A percentile compares a stretch with the other conserved stretches of the same genome.
phyloP scores from a whole-genome alignment of 345 rosid species.

The Erodium maritimum region DNA sequence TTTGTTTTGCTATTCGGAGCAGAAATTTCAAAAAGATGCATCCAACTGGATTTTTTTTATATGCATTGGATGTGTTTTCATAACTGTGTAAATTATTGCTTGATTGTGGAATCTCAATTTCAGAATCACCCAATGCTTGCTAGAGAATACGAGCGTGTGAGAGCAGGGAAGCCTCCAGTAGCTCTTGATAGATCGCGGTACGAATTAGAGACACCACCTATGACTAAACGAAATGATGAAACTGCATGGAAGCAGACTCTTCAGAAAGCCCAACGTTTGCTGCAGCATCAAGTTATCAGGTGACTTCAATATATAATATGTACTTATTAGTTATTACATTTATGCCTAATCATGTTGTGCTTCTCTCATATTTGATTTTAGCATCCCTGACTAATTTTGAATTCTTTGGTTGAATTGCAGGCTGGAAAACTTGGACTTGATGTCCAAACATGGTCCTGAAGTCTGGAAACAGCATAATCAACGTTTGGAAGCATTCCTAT shows the following conservation, averaged over 20 bases:
- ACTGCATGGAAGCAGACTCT: slow-evolving; percentile 78
- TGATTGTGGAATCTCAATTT: slow-evolving; percentile 13
- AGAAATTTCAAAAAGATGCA: not conserved
- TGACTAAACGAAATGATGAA: slow-evolving; percentile 64
- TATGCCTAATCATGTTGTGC: not conserved
- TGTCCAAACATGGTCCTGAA: slow-evolving; percentile 75
- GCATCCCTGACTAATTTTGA: not conserved
- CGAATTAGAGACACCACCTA: slow-evolving; percentile 53
- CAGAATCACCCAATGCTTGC: slow-evolving; percentile 81
- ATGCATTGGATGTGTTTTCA: not conserved
- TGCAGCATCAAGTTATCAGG: slow-evolving; percentile 76
- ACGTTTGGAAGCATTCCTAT: slow-evolving; percentile 48
- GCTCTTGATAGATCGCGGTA: slow-evolving; percentile 65
- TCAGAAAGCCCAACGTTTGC: slow-evolving; percentile 67
- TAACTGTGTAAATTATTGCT: not conserved
- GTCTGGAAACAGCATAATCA: slow-evolving; percentile 74
- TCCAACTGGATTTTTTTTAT: not conserved
- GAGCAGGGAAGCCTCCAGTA: slow-evolving; percentile 84
- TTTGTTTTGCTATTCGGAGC: too few species aligned
- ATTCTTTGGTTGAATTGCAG: slow-evolving; percentile 26
- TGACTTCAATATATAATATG: slow-evolving; percentile 10
- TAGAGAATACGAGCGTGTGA: slow-evolving; percentile 83
- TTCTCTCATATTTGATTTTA: not conserved
- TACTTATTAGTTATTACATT: not conserved
- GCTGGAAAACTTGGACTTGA: slow-evolving; percentile 84